Evolutionary conservation across 306 rosid genomes (phyloP), one percentile per base, ranked within the genome.

Genomic region (Medicago arabica): DNA sequence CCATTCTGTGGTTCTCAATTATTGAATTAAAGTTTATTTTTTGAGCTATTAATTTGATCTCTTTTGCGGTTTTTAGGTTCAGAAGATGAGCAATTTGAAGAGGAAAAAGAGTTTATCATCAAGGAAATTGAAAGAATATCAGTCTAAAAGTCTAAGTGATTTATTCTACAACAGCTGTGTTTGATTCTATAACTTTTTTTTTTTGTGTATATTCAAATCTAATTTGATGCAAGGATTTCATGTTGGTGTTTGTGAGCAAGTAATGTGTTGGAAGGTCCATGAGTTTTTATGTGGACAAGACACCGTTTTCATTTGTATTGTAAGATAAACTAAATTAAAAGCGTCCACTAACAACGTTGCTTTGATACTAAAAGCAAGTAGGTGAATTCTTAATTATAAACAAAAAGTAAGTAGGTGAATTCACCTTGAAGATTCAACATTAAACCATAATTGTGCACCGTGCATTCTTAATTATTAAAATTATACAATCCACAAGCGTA

Each of bases 61-160:
- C 54, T 64, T 17, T 23, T 8, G 17, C 72, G 21, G 21, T 82
- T 73, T 82, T 51, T 89, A 92, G 98, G 97, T 78, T 85, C 96
- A n/a, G 97, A 92, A 85, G 99, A 95, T 49, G 97, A 95, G 50
- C 97, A 95, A 83, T 92, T 92, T 74, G 97, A 95, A 55, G 97
- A 95, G 83, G 99, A 92, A 80, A 95, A 95, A 65, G 97, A 92
- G 81, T 82, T 87, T 71, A 92, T 95, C 86, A 90, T 92, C 54
- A 85, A 63, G 75, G 99, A 95, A 89, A 90, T 95, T 13, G 86
- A 68, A 70, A 75, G 87, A 88, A 38, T 89, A 61, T 60, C 89
- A 0, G 73, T 57, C 83, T 84, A 79, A 78, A 63, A 0, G 73
- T 57, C 83, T 84, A 79, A 78, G 66, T 50, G 73, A 65, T 28